phyloP scores from a whole-genome alignment of 2,329 filamentous ascomycete species.

The Aspergillus sp. region DNA sequence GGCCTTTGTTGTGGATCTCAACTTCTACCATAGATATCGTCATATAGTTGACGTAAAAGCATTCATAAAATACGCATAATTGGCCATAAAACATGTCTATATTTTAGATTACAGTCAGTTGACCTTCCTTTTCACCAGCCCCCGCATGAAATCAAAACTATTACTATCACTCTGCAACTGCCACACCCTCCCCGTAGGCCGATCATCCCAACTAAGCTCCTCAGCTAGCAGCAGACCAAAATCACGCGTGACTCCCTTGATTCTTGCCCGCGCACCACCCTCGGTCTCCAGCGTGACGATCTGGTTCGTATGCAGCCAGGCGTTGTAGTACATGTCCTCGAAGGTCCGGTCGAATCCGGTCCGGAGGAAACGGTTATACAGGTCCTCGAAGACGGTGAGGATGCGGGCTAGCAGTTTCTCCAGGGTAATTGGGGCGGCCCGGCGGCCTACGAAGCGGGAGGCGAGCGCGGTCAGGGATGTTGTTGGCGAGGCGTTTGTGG shows the following conservation, averaged over 20 bases:
- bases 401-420: conserved; percentile 84
- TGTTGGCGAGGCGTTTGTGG: conserved; percentile 80
- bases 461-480: conserved; percentile 81
- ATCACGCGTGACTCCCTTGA: conserved; percentile 87
- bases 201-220: conserved; percentile 75
- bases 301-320: conserved; percentile 85
- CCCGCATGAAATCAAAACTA: conserved; percentile 96
- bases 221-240: conserved; percentile 87
- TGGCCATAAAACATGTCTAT: not conserved
- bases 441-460: conserved; percentile 44
- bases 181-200: conserved; percentile 76
- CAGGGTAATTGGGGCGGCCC: conserved; percentile 63
- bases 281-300: conserved; percentile 78
- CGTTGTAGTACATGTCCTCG: conserved; percentile 75
- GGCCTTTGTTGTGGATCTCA: too few relatives aligned
- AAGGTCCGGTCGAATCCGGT: conserved; percentile 75
- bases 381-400: conserved; percentile 73
- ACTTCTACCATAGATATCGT: too few relatives aligned
- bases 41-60: too few relatives aligned
- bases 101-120: conserved; percentile 39
- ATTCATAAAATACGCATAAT: too few relatives aligned
- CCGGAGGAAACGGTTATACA: conserved; percentile 76
- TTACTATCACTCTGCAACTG: conserved; percentile 94
- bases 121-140: conserved; percentile 79
- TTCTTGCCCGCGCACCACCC: conserved; percentile 72